Conservation (phyloP, 768 basidiomycete genomes). For the Mycena venus region DNA sequence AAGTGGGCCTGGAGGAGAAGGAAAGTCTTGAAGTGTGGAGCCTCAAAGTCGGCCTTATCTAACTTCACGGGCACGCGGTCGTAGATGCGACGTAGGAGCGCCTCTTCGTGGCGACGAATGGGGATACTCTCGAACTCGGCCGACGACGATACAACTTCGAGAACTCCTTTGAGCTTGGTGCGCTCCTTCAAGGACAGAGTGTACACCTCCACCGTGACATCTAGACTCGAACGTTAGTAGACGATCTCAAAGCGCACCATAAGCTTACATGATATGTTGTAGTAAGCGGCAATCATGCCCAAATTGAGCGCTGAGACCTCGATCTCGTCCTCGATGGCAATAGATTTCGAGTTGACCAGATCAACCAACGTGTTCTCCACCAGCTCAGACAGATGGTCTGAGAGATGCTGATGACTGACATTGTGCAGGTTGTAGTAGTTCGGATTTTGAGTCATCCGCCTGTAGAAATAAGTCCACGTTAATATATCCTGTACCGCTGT, state of each 20-base stretch:
- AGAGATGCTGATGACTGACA: slow-evolving; percentile 94
- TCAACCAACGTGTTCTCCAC: slow-evolving; percentile 95
- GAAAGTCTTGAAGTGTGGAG: slow-evolving; percentile 99
- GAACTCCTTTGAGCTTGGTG: slow-evolving; percentile 95
- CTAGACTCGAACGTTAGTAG: slow-evolving; percentile 51
- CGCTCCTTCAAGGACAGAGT: slow-evolving; percentile 94
- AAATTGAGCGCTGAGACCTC: slow-evolving; percentile 92
- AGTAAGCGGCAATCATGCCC: slow-evolving; percentile 98
- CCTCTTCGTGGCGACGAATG: slow-evolving; percentile 94
- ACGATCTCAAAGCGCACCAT: not conserved
- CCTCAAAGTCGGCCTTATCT: slow-evolving; percentile 84
- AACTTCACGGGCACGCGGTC: slow-evolving; percentile 98
- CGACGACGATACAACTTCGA: slow-evolving; percentile 97
- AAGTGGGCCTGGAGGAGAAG: slow-evolving; percentile 97
- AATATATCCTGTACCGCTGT: slow-evolving; percentile 79
- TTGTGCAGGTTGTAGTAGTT: slow-evolving; percentile 96
- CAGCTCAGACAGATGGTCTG: slow-evolving; percentile 95
- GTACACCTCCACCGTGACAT: slow-evolving; percentile 98
- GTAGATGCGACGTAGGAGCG: slow-evolving; percentile 88
- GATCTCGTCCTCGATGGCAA: slow-evolving; percentile 95
- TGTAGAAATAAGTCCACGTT: slow-evolving; percentile 99
- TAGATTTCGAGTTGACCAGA: slow-evolving; percentile 95
- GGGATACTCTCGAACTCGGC: slow-evolving; percentile 96
- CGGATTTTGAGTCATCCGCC: slow-evolving; percentile 97
- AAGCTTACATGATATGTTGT: slow-evolving; percentile 88